Evolutionary conservation across 768 basidiomycete genomes (phyloP).

Genomic region (Cyclocybe cylindracea): DNA sequence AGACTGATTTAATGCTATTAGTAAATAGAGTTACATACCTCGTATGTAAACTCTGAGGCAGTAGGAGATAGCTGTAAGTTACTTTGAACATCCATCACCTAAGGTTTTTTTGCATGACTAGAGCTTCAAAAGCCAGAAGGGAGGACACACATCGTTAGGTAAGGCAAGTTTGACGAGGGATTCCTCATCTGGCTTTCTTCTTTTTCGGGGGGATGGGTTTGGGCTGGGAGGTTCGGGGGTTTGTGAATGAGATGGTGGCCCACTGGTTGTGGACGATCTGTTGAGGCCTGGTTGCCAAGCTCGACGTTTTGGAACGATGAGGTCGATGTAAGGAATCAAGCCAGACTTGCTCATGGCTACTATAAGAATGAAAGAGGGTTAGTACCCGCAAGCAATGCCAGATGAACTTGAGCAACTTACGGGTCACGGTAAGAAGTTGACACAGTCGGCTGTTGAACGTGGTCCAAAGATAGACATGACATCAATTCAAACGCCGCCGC

Average conservation of each 20-base stretch:
- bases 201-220: constrained; percentile 9
- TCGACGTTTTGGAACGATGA: too few species aligned
- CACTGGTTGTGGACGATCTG: background rate
- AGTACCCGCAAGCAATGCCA: too few species aligned
- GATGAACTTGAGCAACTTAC: too few species aligned
- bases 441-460: background rate
- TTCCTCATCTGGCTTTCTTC: constrained; percentile 6
- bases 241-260: background rate
- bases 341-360: too few species aligned
- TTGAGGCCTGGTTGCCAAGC: too few species aligned
- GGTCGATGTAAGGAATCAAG: too few species aligned
- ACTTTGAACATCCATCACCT: background rate
- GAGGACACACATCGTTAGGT: background rate
- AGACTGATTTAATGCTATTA: background rate
- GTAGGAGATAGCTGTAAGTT: constrained; percentile 21
- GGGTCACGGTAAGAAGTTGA: too few species aligned
- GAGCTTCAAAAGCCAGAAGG: background rate
- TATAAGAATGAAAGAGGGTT: too few species aligned
- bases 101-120: background rate
- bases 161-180: background rate
- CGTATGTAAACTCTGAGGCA: constrained; percentile 16
- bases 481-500: constrained; percentile 39
- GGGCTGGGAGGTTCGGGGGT: background rate
- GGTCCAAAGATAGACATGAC: constrained; percentile 8
- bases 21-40: background rate